These are phyloP conservation scores for Pichia sp. DNA, from an alignment of 1,139 yeast genomes.

Conservation along the genomic window DNA sequence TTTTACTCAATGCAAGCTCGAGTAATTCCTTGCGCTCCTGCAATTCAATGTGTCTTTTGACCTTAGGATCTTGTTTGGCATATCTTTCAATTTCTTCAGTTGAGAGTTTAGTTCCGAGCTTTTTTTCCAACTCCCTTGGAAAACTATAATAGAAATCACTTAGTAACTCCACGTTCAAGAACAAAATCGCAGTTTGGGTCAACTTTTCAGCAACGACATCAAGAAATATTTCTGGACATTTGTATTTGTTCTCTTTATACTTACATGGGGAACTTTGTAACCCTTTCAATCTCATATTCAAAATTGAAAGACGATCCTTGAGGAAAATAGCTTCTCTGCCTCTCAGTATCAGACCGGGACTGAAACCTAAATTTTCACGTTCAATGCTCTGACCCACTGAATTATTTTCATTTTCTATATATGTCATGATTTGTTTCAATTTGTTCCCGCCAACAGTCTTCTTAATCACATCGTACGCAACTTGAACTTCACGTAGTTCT, in stretches of 20 bases:
- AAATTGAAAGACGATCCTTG: slow-evolving; percentile 66
- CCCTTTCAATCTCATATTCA: slow-evolving; percentile 72
- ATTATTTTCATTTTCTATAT: slow-evolving; percentile 52
- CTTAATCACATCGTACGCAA: slow-evolving; percentile 58
- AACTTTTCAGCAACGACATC: slow-evolving; percentile 91
- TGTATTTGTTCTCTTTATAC: slow-evolving; percentile 73
- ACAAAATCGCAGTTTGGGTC: slow-evolving; percentile 87
- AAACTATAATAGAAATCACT: slow-evolving; percentile 95
- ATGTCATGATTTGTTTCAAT: slow-evolving; percentile 75
- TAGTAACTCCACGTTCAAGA: slow-evolving; percentile 86
- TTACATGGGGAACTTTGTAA: slow-evolving; percentile 75
- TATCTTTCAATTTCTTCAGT: slow-evolving; percentile 79
- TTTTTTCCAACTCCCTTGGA: slow-evolving; percentile 85
- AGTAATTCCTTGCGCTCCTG: slow-evolving; percentile 89
- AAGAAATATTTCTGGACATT: slow-evolving; percentile 90
- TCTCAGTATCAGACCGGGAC: slow-evolving; percentile 53
- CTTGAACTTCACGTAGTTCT: slow-evolving; percentile 80
- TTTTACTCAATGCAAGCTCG: slow-evolving; percentile 77
- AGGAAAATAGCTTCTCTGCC: slow-evolving; percentile 88
- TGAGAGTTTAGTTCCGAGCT: slow-evolving; percentile 59
- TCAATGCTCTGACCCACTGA: slow-evolving; percentile 43
- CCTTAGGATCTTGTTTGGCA: slow-evolving; percentile 93
- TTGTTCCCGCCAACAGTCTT: slow-evolving; percentile 78
- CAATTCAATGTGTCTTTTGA: slow-evolving; percentile 83
- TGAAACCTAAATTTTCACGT: slow-evolving; percentile 36